These are phyloP conservation scores for Triangularia verruculosa DNA, from an alignment of 2,329 filamentous ascomycete species.

Conservation along the genomic window DNA sequence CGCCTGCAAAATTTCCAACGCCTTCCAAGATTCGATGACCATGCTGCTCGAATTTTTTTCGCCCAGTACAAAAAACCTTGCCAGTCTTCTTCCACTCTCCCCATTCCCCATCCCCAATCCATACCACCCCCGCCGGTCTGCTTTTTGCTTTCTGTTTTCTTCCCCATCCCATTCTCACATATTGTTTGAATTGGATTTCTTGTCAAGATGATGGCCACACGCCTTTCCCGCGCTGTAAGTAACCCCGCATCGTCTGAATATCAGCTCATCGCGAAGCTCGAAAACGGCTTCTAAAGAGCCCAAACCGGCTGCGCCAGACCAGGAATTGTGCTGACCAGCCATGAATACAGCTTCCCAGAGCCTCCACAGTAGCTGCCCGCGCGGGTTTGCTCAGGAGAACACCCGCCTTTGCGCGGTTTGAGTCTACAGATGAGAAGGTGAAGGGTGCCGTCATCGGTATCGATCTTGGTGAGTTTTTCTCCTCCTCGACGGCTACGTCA, in stretches of 20 bases:
- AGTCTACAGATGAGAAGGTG: slow-evolving; percentile 81
- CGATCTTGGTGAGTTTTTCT: slow-evolving; percentile 70
- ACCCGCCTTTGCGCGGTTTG: slow-evolving; percentile 74
- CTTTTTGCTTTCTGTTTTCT: slow-evolving; percentile 17
- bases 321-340: slow-evolving; percentile 12
- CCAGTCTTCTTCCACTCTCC: slow-evolving; percentile 11
- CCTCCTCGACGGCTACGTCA: slow-evolving; percentile 8
- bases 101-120: slow-evolving; percentile 21
- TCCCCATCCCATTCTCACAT: slow-evolving; percentile 14
- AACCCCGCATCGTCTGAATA: not conserved
- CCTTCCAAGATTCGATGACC: slow-evolving; percentile 20
- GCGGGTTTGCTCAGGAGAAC: slow-evolving; percentile 64
- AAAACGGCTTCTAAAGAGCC: not conserved
- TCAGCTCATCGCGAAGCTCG: not conserved
- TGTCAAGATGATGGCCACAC: slow-evolving; percentile 29
- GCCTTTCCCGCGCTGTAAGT: slow-evolving; percentile 30
- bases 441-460: slow-evolving; percentile 97
- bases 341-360: slow-evolving; percentile 69
- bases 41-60: slow-evolving; percentile 28
- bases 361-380: slow-evolving; percentile 65
- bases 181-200: slow-evolving; percentile 22
- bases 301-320: not conserved
- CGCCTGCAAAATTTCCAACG: slow-evolving; percentile 27
- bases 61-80: slow-evolving; percentile 26
- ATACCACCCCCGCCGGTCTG: slow-evolving; percentile 18